These are phyloP conservation scores for Aspergillus biplanus DNA, from an alignment of 495 filamentous ascomycete genomes.

Conservation along the genomic window DNA sequence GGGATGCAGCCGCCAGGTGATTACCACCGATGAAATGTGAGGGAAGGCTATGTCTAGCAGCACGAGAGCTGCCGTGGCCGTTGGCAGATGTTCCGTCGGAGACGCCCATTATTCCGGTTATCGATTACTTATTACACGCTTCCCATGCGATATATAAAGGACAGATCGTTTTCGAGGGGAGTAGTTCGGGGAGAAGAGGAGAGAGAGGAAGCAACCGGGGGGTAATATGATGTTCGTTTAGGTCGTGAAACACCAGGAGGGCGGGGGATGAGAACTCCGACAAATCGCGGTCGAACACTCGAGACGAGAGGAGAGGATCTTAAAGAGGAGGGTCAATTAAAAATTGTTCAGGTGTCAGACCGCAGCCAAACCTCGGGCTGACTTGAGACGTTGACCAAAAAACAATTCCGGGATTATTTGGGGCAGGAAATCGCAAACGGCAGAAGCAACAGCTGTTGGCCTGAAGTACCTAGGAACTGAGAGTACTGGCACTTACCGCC, in stretches of 20 bases:
- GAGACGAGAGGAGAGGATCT: constrained; percentile 5
- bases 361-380: constrained; percentile 3
- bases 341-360: constrained; percentile 1
- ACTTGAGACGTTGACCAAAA: constrained; percentile 7
- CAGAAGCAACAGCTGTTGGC: constrained; percentile 2
- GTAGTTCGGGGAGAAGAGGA: constrained; percentile 11
- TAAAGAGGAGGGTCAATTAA: constrained; percentile 12
- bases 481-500: constrained; percentile 15
- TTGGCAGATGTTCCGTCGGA: constrained; percentile 49
- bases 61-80: constrained; percentile 61
- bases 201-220: constrained; percentile 16
- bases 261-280: constrained; percentile 7
- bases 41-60: constrained; percentile 77
- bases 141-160: constrained; percentile 28
- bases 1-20: constrained; percentile 72
- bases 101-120: constrained; percentile 41
- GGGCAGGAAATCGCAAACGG: constrained; percentile 19
- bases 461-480: background rate
- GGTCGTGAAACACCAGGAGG: constrained; percentile 22
- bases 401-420: background rate
- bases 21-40: constrained; percentile 97
- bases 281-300: constrained; percentile 4
- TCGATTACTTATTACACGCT: constrained; percentile 32
- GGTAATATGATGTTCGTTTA: constrained; percentile 12
- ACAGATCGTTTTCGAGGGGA: constrained; percentile 12